Conservation (phyloP, 371 early-diverging fungal species). For the Rhizopus sp. region DNA sequence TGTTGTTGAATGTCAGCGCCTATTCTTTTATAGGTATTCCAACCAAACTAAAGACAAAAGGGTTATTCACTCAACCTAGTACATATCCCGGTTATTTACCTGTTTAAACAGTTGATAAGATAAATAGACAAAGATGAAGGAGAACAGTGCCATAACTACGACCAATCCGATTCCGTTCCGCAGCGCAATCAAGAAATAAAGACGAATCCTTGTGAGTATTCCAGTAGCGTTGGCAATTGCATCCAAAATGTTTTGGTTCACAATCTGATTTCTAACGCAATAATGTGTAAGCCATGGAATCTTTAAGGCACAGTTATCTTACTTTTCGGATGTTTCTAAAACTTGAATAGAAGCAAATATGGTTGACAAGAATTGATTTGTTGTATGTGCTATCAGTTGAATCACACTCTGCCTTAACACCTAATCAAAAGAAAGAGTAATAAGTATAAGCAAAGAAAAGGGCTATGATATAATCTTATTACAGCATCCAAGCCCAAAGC, state of each 20-base stretch:
- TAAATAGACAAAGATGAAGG: constrained; percentile 30
- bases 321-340: constrained; percentile 44
- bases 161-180: constrained; percentile 41
- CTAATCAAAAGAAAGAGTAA: constrained; percentile 17
- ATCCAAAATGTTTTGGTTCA: background rate
- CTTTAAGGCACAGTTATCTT: background rate
- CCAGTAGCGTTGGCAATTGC: background rate
- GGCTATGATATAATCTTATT: constrained; percentile 13
- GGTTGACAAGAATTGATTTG: constrained; percentile 32
- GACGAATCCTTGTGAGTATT: background rate
- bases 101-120: constrained; percentile 36
- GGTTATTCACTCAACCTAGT: background rate
- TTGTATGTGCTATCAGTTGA: constrained; percentile 46
- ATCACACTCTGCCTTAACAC: constrained; percentile 53
- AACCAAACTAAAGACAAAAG: constrained; percentile 36
- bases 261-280: background rate
- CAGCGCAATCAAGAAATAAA: constrained; percentile 20
- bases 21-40: constrained; percentile 47
- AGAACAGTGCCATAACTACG: constrained; percentile 24
- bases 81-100: constrained; percentile 15
- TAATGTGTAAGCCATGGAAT: too few relatives aligned
- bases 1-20: constrained; percentile 48
- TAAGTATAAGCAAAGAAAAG: background rate
- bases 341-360: constrained; percentile 48
- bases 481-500: constrained; percentile 52